Conservation (phyloP, 2,329 filamentous ascomycete species). For the Cryoendolithus antarcticus region DNA sequence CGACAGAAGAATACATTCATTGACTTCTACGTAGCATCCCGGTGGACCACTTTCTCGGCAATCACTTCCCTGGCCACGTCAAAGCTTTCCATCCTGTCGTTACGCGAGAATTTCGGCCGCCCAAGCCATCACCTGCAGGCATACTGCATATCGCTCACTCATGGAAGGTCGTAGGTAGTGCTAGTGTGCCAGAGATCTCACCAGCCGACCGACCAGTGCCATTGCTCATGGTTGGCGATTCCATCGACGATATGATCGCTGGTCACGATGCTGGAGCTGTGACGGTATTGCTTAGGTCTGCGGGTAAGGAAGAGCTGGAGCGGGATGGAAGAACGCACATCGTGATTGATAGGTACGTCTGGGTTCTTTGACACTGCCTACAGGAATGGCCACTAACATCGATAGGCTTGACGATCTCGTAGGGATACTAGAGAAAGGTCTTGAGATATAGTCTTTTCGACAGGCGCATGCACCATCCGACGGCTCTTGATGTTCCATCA, state of each 20-base stretch:
- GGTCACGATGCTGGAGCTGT: slow-evolving; percentile 72
- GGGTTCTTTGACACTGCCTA: background rate
- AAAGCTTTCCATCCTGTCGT: slow-evolving; percentile 60
- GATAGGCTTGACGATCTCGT: slow-evolving; percentile 21
- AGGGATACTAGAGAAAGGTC: slow-evolving; percentile 14
- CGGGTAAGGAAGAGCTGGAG: slow-evolving; percentile 25
- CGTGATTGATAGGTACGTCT: slow-evolving; percentile 12
- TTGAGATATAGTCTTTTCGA: background rate
- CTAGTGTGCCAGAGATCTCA: slow-evolving; percentile 16
- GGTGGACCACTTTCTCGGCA: slow-evolving; percentile 60
- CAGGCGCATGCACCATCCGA: too few species aligned
- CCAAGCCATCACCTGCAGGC: slow-evolving; percentile 80
- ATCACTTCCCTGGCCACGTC: slow-evolving; percentile 54
- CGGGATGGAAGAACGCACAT: slow-evolving; percentile 22
- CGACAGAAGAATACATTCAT: too few species aligned
- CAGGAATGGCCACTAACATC: background rate
- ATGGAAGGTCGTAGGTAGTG: slow-evolving; percentile 48
- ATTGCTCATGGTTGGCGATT: slow-evolving; percentile 46
- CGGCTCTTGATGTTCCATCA: too few species aligned
- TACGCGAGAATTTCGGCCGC: slow-evolving; percentile 68
- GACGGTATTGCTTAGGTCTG: slow-evolving; percentile 60
- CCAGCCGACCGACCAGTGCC: slow-evolving; percentile 12
- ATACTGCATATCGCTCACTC: slow-evolving; percentile 70
- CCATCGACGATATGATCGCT: slow-evolving; percentile 85
- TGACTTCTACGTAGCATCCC: slow-evolving; percentile 35